These are phyloP conservation scores for Ogataea philodendri DNA, from an alignment of 805 yeast genomes.

Conservation along the genomic window DNA sequence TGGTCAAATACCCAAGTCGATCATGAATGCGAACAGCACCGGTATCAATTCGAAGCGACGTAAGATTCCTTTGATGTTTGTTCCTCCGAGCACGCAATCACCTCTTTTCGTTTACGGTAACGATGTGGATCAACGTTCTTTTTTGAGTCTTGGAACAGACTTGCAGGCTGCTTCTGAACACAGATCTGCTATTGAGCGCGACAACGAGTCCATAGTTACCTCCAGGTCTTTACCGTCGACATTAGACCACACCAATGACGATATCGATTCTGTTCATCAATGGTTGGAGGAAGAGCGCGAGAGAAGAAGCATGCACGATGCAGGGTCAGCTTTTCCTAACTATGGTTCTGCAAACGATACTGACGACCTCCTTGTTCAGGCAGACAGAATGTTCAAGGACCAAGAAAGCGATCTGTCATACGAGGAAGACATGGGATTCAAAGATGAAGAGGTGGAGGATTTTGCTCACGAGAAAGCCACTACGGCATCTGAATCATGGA, in stretches of 20 bases:
- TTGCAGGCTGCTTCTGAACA: constrained; percentile 30
- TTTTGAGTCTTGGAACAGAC: constrained; percentile 34
- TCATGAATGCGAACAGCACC: constrained; percentile 27
- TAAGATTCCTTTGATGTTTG: constrained; percentile 35
- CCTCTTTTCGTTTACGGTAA: constrained; percentile 36
- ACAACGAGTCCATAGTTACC: constrained; percentile 34
- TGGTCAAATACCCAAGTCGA: constrained; percentile 26
- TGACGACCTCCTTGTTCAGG: constrained; percentile 25
- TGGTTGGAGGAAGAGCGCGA: constrained; percentile 40
- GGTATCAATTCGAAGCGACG: constrained; percentile 36
- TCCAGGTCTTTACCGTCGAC: constrained; percentile 38
- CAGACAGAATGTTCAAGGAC: constrained; percentile 28
- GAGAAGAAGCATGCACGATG: constrained; percentile 28
- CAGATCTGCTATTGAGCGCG: constrained; percentile 23
- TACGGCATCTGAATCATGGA: constrained; percentile 30
- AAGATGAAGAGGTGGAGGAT: constrained; percentile 31
- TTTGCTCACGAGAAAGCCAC: constrained; percentile 31
- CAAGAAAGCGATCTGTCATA: constrained; percentile 18
- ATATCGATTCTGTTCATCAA: constrained; percentile 31
- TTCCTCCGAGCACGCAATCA: constrained; percentile 38
- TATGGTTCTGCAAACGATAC: constrained; percentile 25
- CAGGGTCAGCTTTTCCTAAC: constrained; percentile 11
- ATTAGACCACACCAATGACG: constrained; percentile 35
- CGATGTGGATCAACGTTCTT: constrained; percentile 35
- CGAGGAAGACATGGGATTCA: constrained; percentile 12